Conservation (phyloP, 2,329 filamentous ascomycete species). For the Colletotrichum brevisporum region DNA sequence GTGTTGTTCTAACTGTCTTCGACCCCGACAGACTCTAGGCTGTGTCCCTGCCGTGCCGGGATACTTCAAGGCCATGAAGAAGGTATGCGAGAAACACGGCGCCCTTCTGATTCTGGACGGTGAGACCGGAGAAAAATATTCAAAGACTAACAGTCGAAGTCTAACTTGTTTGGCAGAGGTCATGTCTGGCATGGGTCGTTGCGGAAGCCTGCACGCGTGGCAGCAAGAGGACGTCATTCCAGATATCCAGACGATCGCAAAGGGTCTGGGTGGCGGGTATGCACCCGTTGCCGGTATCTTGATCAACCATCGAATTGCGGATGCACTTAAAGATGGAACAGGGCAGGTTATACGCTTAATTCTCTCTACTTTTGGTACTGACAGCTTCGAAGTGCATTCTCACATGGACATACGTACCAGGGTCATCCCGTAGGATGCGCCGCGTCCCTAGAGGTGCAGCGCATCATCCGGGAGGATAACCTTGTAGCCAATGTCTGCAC, state of each 20-base stretch:
- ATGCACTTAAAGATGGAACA: constrained; percentile 62
- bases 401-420: constrained; percentile 74
- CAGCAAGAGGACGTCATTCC: constrained; percentile 53
- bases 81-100: constrained; percentile 78
- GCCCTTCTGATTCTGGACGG: constrained; percentile 81
- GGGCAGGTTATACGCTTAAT: constrained; percentile 45
- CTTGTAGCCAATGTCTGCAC: constrained; percentile 70
- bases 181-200: constrained; percentile 37
- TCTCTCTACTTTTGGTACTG: neutral
- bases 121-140: neutral
- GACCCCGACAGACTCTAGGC: constrained; percentile 69
- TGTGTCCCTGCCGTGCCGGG: constrained; percentile 69
- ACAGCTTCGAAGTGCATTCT: constrained; percentile 46
- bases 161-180: constrained; percentile 48
- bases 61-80: constrained; percentile 78
- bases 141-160: neutral
- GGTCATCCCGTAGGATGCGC: constrained; percentile 72
- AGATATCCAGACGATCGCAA: constrained; percentile 72
- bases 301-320: constrained; percentile 63
- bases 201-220: constrained; percentile 32
- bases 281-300: constrained; percentile 68
- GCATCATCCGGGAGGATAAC: constrained; percentile 68
- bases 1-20: neutral
- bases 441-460: constrained; percentile 74
- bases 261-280: constrained; percentile 71